These are phyloP conservation scores for Lasiodiplodia hormozganensis DNA, from an alignment of 2,329 filamentous ascomycete species.

Conservation along the genomic window DNA sequence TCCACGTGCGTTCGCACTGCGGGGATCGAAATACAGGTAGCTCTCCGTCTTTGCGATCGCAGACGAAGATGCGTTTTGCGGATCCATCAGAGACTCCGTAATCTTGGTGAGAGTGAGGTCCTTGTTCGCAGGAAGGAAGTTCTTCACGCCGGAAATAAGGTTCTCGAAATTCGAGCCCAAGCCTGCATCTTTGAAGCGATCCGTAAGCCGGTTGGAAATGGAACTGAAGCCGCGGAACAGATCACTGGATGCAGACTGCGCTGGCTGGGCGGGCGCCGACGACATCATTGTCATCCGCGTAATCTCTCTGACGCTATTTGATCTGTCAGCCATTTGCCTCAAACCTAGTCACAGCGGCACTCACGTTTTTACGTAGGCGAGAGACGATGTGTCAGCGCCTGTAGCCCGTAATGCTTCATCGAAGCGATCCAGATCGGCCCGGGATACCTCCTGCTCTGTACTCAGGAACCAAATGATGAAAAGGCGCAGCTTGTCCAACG, in stretches of 20 bases:
- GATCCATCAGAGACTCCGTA: conserved; percentile 97
- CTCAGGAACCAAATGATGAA: conserved; percentile 95
- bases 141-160: conserved; percentile 94
- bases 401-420: conserved; percentile 80
- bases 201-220: conserved; percentile 88
- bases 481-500: conserved; percentile 86
- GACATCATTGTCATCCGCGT: conserved; percentile 99
- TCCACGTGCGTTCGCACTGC: conserved; percentile 89
- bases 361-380: conserved; percentile 87
- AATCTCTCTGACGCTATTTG: conserved; percentile 78
- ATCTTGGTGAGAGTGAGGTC: conserved; percentile 98
- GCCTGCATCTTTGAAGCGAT: conserved; percentile 91
- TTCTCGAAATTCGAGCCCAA: conserved; percentile 89
- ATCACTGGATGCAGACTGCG: conserved; percentile 72
- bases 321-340: conserved; percentile 11
- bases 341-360: conserved; percentile 40
- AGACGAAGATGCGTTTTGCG: conserved; percentile 83
- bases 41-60: conserved; percentile 96
- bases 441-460: conserved; percentile 85
- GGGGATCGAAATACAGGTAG: conserved; percentile 96
- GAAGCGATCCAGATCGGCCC: conserved; percentile 83
- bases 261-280: conserved; percentile 73
- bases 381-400: conserved; percentile 76
- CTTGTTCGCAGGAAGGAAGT: conserved; percentile 94
- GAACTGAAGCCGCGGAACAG: conserved; percentile 93